Conservation (phyloP, 495 filamentous ascomycete species). For the Penicillium argentinense region DNA sequence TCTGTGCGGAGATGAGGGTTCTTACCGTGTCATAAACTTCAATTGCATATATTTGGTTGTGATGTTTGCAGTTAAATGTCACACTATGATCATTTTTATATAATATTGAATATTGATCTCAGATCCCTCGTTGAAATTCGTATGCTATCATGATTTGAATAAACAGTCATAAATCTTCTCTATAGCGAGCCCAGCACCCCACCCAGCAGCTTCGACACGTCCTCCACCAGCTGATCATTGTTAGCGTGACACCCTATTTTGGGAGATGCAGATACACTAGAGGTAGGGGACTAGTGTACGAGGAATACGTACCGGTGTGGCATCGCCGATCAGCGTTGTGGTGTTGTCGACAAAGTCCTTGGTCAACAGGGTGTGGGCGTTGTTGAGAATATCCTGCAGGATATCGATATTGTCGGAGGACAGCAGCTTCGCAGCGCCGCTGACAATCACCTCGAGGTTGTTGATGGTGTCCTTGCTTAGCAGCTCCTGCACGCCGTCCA, state of each 20-base stretch:
- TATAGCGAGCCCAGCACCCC: constrained; percentile 28
- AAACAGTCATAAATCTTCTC: constrained; percentile 4
- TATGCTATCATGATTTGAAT: constrained; percentile 2
- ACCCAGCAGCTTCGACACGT: constrained; percentile 36
- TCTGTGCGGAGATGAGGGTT: constrained; percentile 10
- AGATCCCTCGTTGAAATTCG: constrained; percentile 5
- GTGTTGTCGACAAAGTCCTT: constrained; percentile 45
- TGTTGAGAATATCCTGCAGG: constrained; percentile 32
- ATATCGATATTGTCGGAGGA: constrained; percentile 30
- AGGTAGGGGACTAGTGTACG: not conserved
- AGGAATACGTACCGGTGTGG: constrained; percentile 47
- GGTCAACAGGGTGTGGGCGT: constrained; percentile 33
- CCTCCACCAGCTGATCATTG: constrained; percentile 26
- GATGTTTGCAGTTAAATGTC: too few relatives aligned
- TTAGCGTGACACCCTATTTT: not conserved
- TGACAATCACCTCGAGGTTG: constrained; percentile 43
- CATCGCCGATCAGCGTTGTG: constrained; percentile 48
- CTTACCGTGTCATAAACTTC: not conserved
- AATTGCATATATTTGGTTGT: constrained; percentile 6
- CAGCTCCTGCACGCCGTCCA: constrained; percentile 29
- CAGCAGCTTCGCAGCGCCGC: constrained; percentile 33
- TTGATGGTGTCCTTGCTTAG: constrained; percentile 38
- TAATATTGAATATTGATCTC: too few relatives aligned
- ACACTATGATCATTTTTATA: too few relatives aligned
- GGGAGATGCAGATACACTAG: not conserved